Evolutionary conservation across 2,329 filamentous ascomycete species (phyloP).

Genomic region (Exophiala spinifera): DNA sequence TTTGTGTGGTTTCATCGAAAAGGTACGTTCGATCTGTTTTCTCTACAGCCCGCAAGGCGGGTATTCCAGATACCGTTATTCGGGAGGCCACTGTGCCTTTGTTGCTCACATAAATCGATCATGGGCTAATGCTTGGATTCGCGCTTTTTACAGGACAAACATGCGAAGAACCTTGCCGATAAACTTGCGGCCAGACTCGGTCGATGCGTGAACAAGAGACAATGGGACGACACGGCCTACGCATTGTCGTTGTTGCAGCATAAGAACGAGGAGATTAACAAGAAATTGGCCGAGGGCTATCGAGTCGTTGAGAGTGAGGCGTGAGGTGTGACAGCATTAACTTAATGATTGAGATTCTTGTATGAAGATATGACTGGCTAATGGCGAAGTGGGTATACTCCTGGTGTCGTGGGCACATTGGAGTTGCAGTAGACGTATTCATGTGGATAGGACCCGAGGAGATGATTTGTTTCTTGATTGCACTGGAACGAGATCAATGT

Average conservation of each 20-base stretch:
- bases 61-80: not conserved
- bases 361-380: not conserved
- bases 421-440: no score
- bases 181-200: conserved; percentile 84
- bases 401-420: no score
- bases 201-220: conserved; percentile 85
- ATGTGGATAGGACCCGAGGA: no score
- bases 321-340: conserved; percentile 33
- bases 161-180: conserved; percentile 87
- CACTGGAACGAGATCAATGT: no score
- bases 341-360: not conserved
- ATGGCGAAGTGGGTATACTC: no score
- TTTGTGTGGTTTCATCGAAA: conserved; percentile 92
- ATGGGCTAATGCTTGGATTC: not conserved
- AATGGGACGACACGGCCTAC: conserved; percentile 97
- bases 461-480: no score
- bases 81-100: no score
- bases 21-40: conserved; percentile 56
- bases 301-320: conserved; percentile 64
- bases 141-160: conserved; percentile 70
- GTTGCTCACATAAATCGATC: no score
- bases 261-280: conserved; percentile 46
- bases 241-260: conserved; percentile 85
- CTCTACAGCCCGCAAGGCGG: no score
- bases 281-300: conserved; percentile 43